Conservation (phyloP, 2,329 filamentous ascomycete species). For the Metarhizium album region DNA sequence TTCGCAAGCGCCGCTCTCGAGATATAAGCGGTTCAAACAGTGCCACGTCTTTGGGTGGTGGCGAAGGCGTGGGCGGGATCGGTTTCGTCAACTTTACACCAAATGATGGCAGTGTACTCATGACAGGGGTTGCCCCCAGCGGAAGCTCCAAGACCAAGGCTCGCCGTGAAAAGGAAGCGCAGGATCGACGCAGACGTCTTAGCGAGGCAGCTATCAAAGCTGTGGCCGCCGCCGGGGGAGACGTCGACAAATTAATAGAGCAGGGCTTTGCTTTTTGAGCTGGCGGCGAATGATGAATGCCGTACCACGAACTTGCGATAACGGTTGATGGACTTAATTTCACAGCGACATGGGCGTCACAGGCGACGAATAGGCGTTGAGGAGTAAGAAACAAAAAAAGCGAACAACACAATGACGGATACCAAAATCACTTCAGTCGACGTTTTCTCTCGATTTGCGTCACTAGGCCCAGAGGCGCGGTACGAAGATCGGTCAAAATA, state of each 20-base stretch:
- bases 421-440: not conserved
- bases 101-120: slow-evolving; percentile 63
- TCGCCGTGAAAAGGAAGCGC: slow-evolving; percentile 77
- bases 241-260: slow-evolving; percentile 43
- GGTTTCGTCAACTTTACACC: slow-evolving; percentile 89
- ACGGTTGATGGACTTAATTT: not conserved
- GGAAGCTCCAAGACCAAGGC: slow-evolving; percentile 92
- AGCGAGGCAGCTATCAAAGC: slow-evolving; percentile 59
- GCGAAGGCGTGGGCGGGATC: slow-evolving; percentile 23
- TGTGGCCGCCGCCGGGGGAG: slow-evolving; percentile 60
- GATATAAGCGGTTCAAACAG: slow-evolving; percentile 19
- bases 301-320: not conserved
- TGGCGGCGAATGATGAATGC: not conserved
- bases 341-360: not conserved
- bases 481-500: not conserved
- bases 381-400: not conserved
- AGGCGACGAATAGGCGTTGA: not conserved
- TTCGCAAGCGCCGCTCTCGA: slow-evolving; percentile 29
- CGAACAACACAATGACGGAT: not conserved
- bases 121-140: slow-evolving; percentile 84
- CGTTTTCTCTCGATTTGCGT: not conserved
- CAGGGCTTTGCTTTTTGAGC: slow-evolving; percentile 35
- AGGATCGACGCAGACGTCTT: slow-evolving; percentile 60
- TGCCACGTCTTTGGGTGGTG: slow-evolving; percentile 15
- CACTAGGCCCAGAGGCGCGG: not conserved